Base-by-base conservation (phyloP, 2,329 filamentous ascomycete genomes). In the Exophiala calicioides region DNA sequence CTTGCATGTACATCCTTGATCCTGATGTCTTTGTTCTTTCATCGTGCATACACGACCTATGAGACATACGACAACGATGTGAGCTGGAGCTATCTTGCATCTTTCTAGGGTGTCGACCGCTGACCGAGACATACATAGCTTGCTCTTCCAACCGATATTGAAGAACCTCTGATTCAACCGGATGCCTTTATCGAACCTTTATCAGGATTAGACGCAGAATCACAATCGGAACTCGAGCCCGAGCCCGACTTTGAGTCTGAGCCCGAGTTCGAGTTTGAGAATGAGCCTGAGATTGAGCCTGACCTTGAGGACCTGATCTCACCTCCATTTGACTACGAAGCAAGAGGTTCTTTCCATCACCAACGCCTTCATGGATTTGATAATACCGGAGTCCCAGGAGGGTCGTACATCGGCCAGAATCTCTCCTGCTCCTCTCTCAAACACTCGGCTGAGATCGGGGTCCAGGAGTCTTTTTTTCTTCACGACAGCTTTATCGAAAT, bases 391-490 rank as follows among this genome's bases (percentile, higher is more conserved):
- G 30, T 30, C 20, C 42, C 42, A 2, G 42, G 42, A 15, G 39
- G 39, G 26, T 27, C 33, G 34, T 43, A 43, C 27, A 20, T 43
- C 19, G 39, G 29, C 16, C 29, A 30, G 29, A 43, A 43, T 16
- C 20, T 43, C 19, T 37, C 42, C 8, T 44, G 42, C 30, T 21
- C 23, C 7, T 37, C 50, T 27, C 29, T 42, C 4, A 36, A 15
- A n/a, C 47, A 47, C 13, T 34, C 19, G 21, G 42, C 39, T 5
- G 15, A 13, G 13, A 30, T 54, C 18, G 43, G 43, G 16, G 51
- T 51, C 16, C 43, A 47, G 20, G 37, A 41, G 21, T 43, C 5
- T 57, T 57, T 2, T 33, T 61, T 35, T 62, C 62, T 38, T 56
- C 45, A 4, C 52, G 63, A 41, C 53, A 47, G 51, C 34, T 31